These are phyloP conservation scores for Candida alai DNA, from an alignment of 805 yeast genomes.

Conservation along the genomic window DNA sequence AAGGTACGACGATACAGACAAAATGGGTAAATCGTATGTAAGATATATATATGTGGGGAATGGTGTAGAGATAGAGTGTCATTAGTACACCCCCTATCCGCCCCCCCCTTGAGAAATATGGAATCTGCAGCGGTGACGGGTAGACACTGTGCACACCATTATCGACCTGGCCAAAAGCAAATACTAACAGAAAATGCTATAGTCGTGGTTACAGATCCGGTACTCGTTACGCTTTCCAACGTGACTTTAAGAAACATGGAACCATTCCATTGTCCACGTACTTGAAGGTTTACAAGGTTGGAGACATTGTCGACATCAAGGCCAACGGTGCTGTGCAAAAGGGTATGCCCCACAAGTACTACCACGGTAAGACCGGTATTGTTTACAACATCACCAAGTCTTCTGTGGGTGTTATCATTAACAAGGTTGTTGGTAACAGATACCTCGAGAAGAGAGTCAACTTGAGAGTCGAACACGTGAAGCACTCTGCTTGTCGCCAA, in stretches of 20 bases:
- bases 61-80: neutral
- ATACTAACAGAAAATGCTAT: slow-evolving; percentile 1
- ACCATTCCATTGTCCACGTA: slow-evolving; percentile 90
- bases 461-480: slow-evolving; percentile 97
- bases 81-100: neutral
- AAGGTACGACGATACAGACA: slow-evolving; percentile 4
- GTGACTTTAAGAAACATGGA: slow-evolving; percentile 99
- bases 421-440: slow-evolving; percentile 99
- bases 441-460: slow-evolving; percentile 98
- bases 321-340: slow-evolving; percentile 99
- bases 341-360: slow-evolving; percentile 99
- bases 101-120: too few relatives aligned
- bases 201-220: slow-evolving; percentile 98
- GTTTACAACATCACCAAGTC: slow-evolving; percentile 98
- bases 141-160: neutral
- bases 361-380: slow-evolving; percentile 99
- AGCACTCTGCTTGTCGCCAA: slow-evolving; percentile 99
- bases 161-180: neutral
- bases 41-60: slow-evolving; percentile 3
- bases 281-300: slow-evolving; percentile 97
- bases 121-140: neutral
- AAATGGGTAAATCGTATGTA: slow-evolving; percentile 32
- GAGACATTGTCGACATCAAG: slow-evolving; percentile 99
- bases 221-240: slow-evolving; percentile 99
- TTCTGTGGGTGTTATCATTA: slow-evolving; percentile 95